Base-by-base conservation (phyloP, 176 grass and related monocot genomes). In the Stipa capillata region DNA sequence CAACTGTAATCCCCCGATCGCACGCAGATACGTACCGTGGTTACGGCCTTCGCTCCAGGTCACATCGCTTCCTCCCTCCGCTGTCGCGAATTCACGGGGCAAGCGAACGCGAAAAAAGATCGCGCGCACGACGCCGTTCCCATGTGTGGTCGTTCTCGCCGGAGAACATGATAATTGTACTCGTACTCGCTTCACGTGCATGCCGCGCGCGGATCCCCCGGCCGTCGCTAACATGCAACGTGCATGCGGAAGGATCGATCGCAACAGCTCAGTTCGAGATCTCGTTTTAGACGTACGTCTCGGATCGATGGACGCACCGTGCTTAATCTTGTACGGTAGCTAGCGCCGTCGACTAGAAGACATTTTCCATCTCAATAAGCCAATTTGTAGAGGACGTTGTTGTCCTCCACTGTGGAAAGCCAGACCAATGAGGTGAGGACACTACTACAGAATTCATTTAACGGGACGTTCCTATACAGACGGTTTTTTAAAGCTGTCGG, bases 161-260 rank as follows among this genome's bases (percentile, higher is more conserved):
- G 1, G 29, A 14, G 31, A 49, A 47, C 81, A 53, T 17, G 34
- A 43, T 24, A 21, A 4, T 29, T 15, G 69, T 11, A 23, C 43
- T 8, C 23, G 57, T 74, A 65, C 70, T n/a, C 4, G 11, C 14
- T 41, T 74, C 81, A 75, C 35, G 71, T 65, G 81, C 81, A 8
- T 37, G 62, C 58, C 15, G 2, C 27, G 4, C 7, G 18, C 4
- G 23, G 14, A 28, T 40, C 14, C n/a, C 64, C 64, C 21, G 55
- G 53, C 20, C 65, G 53, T 63, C 55, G 56, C 69, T 69, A 73
- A 50, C 81, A 83, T 24, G 57, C 48, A 83, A 75, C 81, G 70
- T 83, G 80, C 55, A 24, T 23, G 49, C 49, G 49, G 8, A 21
- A 54, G 49, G 21, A 18, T 57, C n/a, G n/a, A n/a, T 51, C 50